Evolutionary conservation across 768 basidiomycete species (phyloP), one percentile per base, ranked within the genome.

Genomic region (Galerina marginata): DNA sequence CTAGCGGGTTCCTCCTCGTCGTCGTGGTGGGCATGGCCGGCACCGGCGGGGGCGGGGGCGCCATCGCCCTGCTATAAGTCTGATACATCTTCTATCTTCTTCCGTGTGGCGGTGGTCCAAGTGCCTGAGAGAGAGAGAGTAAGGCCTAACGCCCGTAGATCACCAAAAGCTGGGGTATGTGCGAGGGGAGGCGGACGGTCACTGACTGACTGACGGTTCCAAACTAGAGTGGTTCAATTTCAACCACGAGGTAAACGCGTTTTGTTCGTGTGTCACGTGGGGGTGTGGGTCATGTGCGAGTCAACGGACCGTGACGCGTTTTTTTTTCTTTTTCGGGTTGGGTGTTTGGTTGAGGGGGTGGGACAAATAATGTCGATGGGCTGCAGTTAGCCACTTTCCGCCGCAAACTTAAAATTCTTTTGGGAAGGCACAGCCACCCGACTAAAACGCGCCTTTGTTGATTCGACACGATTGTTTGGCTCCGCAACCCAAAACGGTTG

Each of bases 101-200:
- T 23, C n/a, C 37, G 7, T 29, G 12, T 26, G n/a, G 39, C 26
- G 29, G 20, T 20, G 20, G 20, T 20, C 20, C 20, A 20, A 2
- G 20, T 38, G 15, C 20, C 16, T 36, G 38, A 20, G n/a, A 15
- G 16, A 42, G 38, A 20, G n/a, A 15, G 16, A 42, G 42, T 39
- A 7, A 33, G 29, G 29, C 81, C 81, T 82, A 82, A 81, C 81
- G 79, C 81, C 80, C 43, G 60, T 56, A 29, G 62, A 59, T 52
- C 20, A 20, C 20, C 20, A 20, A 20, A 20, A 20, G 20, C 20
- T n/a, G n/a, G n/a, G n/a, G n/a, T n/a, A n/a, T 48, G 20, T 33
- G 59, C 50, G 25, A 57, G 58, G 43, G 45, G 37, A 47, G 29
- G 43, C 14, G 15, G 40, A 7, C 16, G 38, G 64, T 65, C 60